Evolutionary conservation across 306 rosid genomes (phyloP), one percentile per base, ranked within the genome.

Genomic region (Ochetophila trinervis): DNA sequence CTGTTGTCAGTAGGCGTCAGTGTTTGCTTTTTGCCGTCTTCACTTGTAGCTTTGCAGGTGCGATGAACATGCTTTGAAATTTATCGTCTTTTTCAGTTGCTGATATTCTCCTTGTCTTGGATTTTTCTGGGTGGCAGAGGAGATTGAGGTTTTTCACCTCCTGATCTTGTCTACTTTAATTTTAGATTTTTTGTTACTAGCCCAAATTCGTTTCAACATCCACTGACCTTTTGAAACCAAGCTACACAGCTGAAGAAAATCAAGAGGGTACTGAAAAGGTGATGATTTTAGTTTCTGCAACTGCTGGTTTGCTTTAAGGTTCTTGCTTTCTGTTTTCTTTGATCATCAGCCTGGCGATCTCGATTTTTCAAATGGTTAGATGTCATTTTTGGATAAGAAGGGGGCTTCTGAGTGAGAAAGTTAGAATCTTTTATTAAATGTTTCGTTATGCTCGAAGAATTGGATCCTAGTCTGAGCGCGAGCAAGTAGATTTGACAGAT

Each of bases 221-320:
- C 60, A 16, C 27, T 8, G 18, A n/a, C n/a, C n/a, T n/a, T n/a
- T n/a, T n/a, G 34, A 2, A 18, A 7, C 17, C 10, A 22, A 20
- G 6, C 32, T 27, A 27, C 9, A 69, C 70, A 45, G 45, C 69
- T 68, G 60, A 54, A 3, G 60, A 54, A 3, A 50, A 77, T 72
- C 77, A 74, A 48, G n/a, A n/a, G n/a, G 69, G 79, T 68, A 74
- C 48, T 24, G 52, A 17, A n/a, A 36, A n/a, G 35, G 32, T 36
- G 37, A 36, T 53, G 9, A 27, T 27, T 55, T 30, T 59, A 48
- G 68, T 34, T 70, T 48, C 17, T 58, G 22, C 71, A 67, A 68
- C 67, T 63, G 24, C 18, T 48, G 34, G 66, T 9, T 55, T 70
- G 24, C 59, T 8, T 40, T 40, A 11, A 40, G 45, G 45, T 40